Base-by-base conservation (phyloP, 164 flowering plant species). In the Dillenia turbinata region DNA sequence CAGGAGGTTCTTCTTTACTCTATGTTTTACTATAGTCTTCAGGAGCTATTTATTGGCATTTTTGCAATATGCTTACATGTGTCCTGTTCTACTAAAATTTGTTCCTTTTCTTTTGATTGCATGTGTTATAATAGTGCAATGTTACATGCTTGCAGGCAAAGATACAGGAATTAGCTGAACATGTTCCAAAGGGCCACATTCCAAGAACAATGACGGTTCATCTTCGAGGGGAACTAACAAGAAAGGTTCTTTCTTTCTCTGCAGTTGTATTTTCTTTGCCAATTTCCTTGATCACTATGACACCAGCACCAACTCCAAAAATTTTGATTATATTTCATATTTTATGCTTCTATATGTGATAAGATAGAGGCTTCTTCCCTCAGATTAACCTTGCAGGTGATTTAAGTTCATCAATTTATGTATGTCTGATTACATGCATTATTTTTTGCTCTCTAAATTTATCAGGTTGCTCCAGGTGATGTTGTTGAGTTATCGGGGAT, bases 161-260 rank as follows among this genome's bases (percentile, higher is more conserved):
- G 73, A 83, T 95, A 64, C 99, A 95, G 75, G 99, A 95, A 69
- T 75, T 95, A 73, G 79, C 99, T 56, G 98, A 95, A 64, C 99
- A 95, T 87, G 99, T 95, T 58, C 99, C 99, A 47, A 95, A 95
- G 75, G 98, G 99, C 47, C 97, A 92, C 70, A 92, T 95, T 55
- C 99, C 99, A 22, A 77, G 98, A 60, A 68, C 90, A 54, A 90
- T 95, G 99, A 88, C 95, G 14, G 64, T 95, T 68, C 99, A 95
- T 81, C 69, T 92, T 7, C 82, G 98, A 71, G 99, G 99, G 61
- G 99, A 95, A 70, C 89, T 95, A 56, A 95, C 98, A 26, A 85
- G 99, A 70, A 92, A 84, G 96, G 98, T 90, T 56, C 47, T 4
- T 33, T 33, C 40, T 33, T 33, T 33, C 40, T 33, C 40, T 33